A percentile compares a stretch with the other conserved stretches of the same genome.
Conservation (phyloP, 345 rosid species). For the Atalantia buxifolia region DNA sequence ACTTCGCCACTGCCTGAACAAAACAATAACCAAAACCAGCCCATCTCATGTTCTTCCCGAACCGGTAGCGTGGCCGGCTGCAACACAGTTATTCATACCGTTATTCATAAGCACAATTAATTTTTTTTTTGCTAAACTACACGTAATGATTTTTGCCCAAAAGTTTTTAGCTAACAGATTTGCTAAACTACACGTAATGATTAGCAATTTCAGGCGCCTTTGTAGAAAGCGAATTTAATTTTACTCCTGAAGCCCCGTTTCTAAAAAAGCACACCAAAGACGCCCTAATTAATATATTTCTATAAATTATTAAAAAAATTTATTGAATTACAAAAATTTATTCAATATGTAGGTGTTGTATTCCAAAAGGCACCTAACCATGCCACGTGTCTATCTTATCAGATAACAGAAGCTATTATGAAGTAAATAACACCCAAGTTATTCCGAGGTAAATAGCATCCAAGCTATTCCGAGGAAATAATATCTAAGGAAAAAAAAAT, state of each 20-base stretch:
- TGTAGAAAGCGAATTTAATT: background rate
- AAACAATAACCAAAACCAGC: conserved; percentile 80
- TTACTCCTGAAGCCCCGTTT: too few relatives aligned
- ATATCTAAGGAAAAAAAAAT: too few relatives aligned
- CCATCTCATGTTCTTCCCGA: conserved; percentile 86
- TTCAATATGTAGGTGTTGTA: too few relatives aligned
- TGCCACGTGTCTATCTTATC: too few relatives aligned
- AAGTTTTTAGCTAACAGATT: background rate
- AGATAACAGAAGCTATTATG: too few relatives aligned
- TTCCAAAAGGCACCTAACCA: too few relatives aligned
- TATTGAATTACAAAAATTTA: background rate
- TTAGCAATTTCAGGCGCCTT: background rate
- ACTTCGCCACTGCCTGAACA: too few relatives aligned
- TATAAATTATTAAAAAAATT: background rate
- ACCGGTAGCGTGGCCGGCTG: conserved; percentile 93
- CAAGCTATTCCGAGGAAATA: too few relatives aligned
- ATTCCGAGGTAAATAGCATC: too few relatives aligned
- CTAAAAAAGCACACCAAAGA: background rate
- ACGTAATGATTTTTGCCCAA: background rate
- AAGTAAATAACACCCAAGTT: too few relatives aligned
- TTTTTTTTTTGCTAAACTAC: background rate
- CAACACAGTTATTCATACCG: conserved; percentile 24
- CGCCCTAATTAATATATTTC: background rate
- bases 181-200: too few relatives aligned
- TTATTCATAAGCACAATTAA: conserved; percentile 2